Conservation (phyloP, 805 yeast species). For the Lipomyces chichibuensis region DNA sequence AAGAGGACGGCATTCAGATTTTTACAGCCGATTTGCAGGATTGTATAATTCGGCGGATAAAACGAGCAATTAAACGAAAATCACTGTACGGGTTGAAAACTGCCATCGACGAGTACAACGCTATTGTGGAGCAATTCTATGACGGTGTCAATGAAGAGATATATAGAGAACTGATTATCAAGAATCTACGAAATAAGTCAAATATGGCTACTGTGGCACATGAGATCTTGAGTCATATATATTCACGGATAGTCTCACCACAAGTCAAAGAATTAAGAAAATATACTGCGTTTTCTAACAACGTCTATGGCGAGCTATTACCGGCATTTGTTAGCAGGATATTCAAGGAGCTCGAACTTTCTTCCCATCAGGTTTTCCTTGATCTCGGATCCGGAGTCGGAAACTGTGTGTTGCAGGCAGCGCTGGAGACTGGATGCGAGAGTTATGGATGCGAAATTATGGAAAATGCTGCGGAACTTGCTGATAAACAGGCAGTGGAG, state of each 20-base stretch:
- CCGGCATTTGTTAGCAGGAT: constrained; percentile 75
- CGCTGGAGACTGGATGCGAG: constrained; percentile 78
- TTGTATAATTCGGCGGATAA: constrained; percentile 42
- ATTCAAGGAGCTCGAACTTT: constrained; percentile 60
- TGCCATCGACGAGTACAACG: constrained; percentile 52
- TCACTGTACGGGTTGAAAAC: constrained; percentile 43
- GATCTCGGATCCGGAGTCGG: constrained; percentile 96
- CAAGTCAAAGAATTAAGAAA: constrained; percentile 62
- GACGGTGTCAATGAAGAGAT: constrained; percentile 43
- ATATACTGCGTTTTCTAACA: constrained; percentile 85
- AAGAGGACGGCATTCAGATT: constrained; percentile 31
- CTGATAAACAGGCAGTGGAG: constrained; percentile 62
- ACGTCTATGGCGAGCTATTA: constrained; percentile 86
- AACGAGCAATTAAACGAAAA: constrained; percentile 39
- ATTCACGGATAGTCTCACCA: constrained; percentile 79
- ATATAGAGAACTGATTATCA: constrained; percentile 38
- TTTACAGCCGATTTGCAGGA: constrained; percentile 38
- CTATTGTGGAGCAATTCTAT: constrained; percentile 45
- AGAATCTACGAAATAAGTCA: background rate
- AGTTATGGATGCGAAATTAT: constrained; percentile 91
- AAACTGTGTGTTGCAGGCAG: constrained; percentile 86
- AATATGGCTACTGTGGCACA: constrained; percentile 51
- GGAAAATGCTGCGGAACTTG: constrained; percentile 75
- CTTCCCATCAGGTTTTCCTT: constrained; percentile 62
- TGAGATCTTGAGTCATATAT: constrained; percentile 71